A percentile compares a stretch with the other conserved stretches of the same genome.
These are phyloP conservation scores for Anthracocystis setariae DNA, from an alignment of 1,284 basidiomycete genomes.

Conservation along the genomic window DNA sequence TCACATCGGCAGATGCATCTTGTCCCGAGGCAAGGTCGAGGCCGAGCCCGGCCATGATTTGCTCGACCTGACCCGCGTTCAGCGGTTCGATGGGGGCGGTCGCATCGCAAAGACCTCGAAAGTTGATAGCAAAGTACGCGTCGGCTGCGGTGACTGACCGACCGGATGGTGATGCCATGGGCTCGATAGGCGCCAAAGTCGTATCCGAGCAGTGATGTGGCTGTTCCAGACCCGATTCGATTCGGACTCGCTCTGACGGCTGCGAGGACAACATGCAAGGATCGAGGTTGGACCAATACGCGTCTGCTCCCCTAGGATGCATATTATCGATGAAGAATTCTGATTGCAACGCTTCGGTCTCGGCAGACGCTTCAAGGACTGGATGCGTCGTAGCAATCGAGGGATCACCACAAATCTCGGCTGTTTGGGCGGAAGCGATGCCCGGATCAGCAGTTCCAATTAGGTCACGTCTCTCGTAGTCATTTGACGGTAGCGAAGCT, in stretches of 20 bases:
- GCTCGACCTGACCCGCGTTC: conserved; percentile 23
- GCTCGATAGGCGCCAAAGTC: neutral
- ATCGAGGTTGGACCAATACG: conserved; percentile 15
- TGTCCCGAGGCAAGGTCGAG: conserved; percentile 17
- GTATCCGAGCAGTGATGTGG: neutral
- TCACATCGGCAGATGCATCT: conserved; percentile 1
- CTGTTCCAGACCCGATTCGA: conserved; percentile 14
- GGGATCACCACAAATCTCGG: conserved; percentile 2
- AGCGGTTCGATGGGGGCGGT: conserved; percentile 12
- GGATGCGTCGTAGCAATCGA: neutral
- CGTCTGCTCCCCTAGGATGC: conserved; percentile 1
- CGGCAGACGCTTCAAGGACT: neutral
- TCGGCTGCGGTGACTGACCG: conserved; percentile 12
- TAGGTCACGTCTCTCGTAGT: conserved; percentile 6
- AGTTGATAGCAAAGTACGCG: conserved; percentile 16
- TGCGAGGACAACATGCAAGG: conserved; percentile 19
- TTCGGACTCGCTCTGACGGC: conserved; percentile 20
- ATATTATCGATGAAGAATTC: conserved; percentile 30
- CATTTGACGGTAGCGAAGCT: neutral
- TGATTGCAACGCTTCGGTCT: conserved; percentile 21
- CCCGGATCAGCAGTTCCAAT: conserved; percentile 3
- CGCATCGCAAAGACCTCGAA: conserved; percentile 24
- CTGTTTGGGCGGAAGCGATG: neutral
- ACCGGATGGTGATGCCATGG: conserved; percentile 8
- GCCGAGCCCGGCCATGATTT: conserved; percentile 35